Base-by-base conservation (phyloP, 345 rosid species). In the Lumnitzera littorea region DNA sequence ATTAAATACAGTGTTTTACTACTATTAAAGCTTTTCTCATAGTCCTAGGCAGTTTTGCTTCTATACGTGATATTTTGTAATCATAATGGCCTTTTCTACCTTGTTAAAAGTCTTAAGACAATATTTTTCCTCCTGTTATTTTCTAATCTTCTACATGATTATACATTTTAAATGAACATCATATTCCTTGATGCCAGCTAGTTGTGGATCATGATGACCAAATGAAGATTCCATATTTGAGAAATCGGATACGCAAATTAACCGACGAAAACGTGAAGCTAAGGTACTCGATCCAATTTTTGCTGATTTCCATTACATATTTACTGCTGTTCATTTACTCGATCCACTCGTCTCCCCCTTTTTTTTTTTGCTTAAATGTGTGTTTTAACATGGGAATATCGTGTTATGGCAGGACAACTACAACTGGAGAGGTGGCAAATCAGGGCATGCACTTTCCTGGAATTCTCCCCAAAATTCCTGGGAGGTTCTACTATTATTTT, bases 401-500 rank as follows among this genome's bases (percentile, higher is more conserved):
- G 20, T 60, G 51, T 50, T 53, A 53, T 55, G 43, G 55, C 48
- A 91, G 96, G 81, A 64, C 60, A 53, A 78, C 69, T 46, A 72
- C 70, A 3, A 48, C 53, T 11, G 85, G 84, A 16, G 91, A 86
- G 64, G 70, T 84, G 48, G 82, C 75, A 64, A 74, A 82, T 60
- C 91, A 84, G 71, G 75, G 70, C 20, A 43, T 71, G 20, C 78
- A 83, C 76, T 4, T 77, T 2, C 91, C 91, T 50, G 76, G 79
- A 46, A 31, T 82, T 55, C 11, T 73, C 65, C 98, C 96, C 50
- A 91, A 83, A 70, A 51, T 86, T 56, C 96, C 98, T 0, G 96
- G 96, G 47, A 73, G 85, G 52, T 82, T 84, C 59, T 91, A 91
- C 74, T 88, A 63, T 62, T 75, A 79, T 59, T 91, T 88, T 9